These are phyloP conservation scores for Canavalia gladiata DNA, from an alignment of 306 rosid species.

Conservation along the genomic window DNA sequence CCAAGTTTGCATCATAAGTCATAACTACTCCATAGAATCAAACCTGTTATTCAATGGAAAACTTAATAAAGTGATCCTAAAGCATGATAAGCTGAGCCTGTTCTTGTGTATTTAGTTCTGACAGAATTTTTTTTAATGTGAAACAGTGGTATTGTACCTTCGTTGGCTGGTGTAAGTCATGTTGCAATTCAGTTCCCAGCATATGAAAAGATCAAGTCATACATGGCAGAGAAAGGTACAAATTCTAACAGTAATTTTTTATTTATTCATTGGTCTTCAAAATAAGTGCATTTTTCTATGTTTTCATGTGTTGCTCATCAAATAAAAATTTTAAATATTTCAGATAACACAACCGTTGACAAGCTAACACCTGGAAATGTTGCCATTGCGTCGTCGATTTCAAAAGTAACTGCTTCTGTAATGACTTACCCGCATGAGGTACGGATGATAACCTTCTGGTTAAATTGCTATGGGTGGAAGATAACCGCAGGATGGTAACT, in stretches of 20 bases:
- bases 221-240: conserved; percentile 79
- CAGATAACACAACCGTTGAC: conserved; percentile 84
- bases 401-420: conserved; percentile 87
- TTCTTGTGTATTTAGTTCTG: conserved; percentile 23
- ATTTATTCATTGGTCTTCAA: conserved; percentile 28
- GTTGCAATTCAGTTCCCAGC: conserved; percentile 97
- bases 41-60: conserved; percentile 1
- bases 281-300: not conserved
- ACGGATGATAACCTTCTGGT: conserved; percentile 35
- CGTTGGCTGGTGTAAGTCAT: conserved; percentile 93
- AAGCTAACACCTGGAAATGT: conserved; percentile 71
- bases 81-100: conserved; percentile 1
- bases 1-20: not conserved
- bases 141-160: conserved; percentile 91
- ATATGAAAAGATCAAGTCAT: conserved; percentile 79
- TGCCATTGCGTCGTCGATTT: conserved; percentile 80
- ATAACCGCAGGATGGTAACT: not conserved
- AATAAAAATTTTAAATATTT: conserved; percentile 41
- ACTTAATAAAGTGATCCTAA: conserved; percentile 8
- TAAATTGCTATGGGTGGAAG: not conserved
- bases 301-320: conserved; percentile 39
- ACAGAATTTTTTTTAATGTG: conserved; percentile 49
- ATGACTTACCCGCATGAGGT: conserved; percentile 96
- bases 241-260: conserved; percentile 9
- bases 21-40: not conserved